phyloP scores from a whole-genome alignment of 345 rosid species.

The Corchorus olitorius region DNA sequence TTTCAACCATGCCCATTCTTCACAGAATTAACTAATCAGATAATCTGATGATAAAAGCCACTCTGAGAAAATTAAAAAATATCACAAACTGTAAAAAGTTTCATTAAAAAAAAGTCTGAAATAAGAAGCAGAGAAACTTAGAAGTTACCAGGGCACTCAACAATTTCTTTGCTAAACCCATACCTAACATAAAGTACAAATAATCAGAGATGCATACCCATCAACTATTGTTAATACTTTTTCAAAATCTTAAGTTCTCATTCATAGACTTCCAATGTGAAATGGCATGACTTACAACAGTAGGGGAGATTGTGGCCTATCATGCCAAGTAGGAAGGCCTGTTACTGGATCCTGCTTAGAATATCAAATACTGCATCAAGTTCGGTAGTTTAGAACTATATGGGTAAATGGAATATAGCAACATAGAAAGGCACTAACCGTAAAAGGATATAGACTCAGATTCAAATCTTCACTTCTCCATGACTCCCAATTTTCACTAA shows the following conservation, averaged over 20 bases:
- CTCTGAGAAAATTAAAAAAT: neutral
- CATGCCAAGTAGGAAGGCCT: slow-evolving; percentile 74
- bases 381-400: slow-evolving; percentile 3
- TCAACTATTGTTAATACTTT: neutral
- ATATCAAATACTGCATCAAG: neutral
- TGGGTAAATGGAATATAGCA: neutral
- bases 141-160: slow-evolving; percentile 80
- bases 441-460: slow-evolving; percentile 75
- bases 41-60: slow-evolving; percentile 1
- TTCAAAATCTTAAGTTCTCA: neutral
- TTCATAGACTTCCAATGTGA: neutral
- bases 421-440: slow-evolving; percentile 47
- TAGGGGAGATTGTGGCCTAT: slow-evolving; percentile 59
- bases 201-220: neutral
- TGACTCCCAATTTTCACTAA: slow-evolving; percentile 71
- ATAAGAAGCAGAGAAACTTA: neutral
- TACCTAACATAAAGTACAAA: slow-evolving; percentile 54
- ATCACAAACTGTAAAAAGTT: neutral
- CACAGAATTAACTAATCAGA: neutral
- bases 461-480: slow-evolving; percentile 82
- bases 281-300: slow-evolving; percentile 62
- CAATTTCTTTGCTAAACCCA: slow-evolving; percentile 90
- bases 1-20: no score
- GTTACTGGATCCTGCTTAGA: slow-evolving; percentile 87
- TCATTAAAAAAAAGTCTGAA: neutral